Base-by-base conservation (phyloP, 192 early-diverging fungal genomes). In the Thoreauomyces humboldtii region DNA sequence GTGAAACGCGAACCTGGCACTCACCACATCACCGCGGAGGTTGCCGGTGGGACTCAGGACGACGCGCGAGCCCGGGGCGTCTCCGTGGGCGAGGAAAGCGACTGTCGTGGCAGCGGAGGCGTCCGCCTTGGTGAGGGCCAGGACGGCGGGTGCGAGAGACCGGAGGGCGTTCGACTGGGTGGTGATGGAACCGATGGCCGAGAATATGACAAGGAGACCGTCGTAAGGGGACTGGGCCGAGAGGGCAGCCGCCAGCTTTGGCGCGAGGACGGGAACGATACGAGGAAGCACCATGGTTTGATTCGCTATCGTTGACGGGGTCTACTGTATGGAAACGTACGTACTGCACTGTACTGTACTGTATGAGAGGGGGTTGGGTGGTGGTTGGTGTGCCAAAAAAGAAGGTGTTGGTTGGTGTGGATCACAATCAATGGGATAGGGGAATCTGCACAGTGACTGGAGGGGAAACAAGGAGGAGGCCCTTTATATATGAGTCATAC, bases 41-140 rank as follows among this genome's bases (percentile, higher is more conserved):
- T 85, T 80, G 27, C 88, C 90, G 28, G 84, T 89, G n/a, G 92
- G 90, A 5, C 84, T 83, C n/a, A 91, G 63, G 15, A 93, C 75
- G 25, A 91, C 64, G 27, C 89, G 83, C 3, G 77, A 74, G 42
- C 86, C 85, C 28, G 85, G 85, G 14, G 81, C 87, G n/a, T 38
- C 35, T 21, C 58, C 9, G 22, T 45, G 12, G 15, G 28, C 5
- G 22, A 59, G 4, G 1, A 67, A 21, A 7, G 44, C 4, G n/a
- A 48, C 57, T 17, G 44, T 14, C n/a, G 4, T 50, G 1, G 2
- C 25, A 5, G 57, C 55, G 2, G 56, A 59, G 7, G 45, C 44
- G 34, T 67, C 65, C 0, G 36, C 38, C 24, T 59, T 21, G 22
- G 47, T 17, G 28, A 29, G 7, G 14, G 51, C 33, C 5, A 22